Percentiles rank a stretch among this genome's conserved stretches.
These are phyloP conservation scores for Cercospora zeae-maydis DNA, from an alignment of 2,329 filamentous ascomycete species.

Conservation along the genomic window DNA sequence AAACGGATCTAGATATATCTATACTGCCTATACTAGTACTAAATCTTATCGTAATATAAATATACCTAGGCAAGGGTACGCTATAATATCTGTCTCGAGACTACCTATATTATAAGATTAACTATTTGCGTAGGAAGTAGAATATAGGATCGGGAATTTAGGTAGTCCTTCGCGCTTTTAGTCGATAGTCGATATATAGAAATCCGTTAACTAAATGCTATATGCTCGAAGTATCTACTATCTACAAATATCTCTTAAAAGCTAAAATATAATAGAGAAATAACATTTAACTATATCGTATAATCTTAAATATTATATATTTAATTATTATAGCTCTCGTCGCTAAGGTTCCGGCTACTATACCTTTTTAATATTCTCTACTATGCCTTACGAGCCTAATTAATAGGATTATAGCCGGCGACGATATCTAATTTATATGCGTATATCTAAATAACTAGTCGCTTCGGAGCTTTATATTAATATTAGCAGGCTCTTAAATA, in stretches of 20 bases:
- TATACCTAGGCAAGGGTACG: neutral
- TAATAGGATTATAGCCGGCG: neutral
- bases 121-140: neutral
- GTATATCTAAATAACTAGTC: neutral
- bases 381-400: neutral
- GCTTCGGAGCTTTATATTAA: neutral
- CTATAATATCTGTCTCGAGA: neutral
- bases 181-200: neutral
- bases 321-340: neutral
- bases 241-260: neutral
- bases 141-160: neutral
- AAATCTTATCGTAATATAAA: neutral
- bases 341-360: neutral
- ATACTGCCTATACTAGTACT: neutral
- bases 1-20: neutral
- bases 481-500: neutral
- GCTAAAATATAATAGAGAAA: neutral
- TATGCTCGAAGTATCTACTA: neutral
- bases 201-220: neutral
- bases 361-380: neutral
- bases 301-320: neutral
- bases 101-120: neutral
- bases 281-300: neutral
- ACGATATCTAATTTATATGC: neutral
- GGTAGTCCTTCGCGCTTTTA: neutral